These are phyloP conservation scores for Peterozyma toletana DNA, from an alignment of 805 yeast species.

Conservation along the genomic window DNA sequence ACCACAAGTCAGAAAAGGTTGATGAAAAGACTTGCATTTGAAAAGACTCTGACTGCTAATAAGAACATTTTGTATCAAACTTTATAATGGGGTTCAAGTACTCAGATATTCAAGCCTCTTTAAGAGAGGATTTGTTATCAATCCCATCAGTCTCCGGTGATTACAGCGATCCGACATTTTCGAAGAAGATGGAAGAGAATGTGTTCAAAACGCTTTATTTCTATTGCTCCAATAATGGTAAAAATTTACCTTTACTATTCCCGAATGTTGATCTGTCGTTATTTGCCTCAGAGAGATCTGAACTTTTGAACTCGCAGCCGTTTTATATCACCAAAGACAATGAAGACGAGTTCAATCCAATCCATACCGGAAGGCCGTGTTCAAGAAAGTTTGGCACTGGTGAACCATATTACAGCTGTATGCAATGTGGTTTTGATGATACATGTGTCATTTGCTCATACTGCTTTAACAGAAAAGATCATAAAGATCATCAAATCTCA, in stretches of 20 bases:
- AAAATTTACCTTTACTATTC: conserved; percentile 15
- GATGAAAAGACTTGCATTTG: no score
- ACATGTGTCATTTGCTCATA: conserved; percentile 71
- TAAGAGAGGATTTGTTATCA: no score
- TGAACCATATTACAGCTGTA: conserved; percentile 66
- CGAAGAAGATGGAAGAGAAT: neutral
- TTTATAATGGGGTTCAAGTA: no score
- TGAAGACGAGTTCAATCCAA: conserved; percentile 11
- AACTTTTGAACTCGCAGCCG: neutral
- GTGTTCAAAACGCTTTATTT: conserved; percentile 20
- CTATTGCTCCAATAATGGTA: conserved; percentile 30
- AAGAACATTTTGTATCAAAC: no score
- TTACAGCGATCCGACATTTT: conserved; percentile 1
- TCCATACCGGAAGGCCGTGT: conserved; percentile 61
- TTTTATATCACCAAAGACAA: neutral
- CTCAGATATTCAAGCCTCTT: no score
- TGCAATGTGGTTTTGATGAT: conserved; percentile 70
- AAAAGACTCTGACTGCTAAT: no score
- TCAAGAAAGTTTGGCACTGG: conserved; percentile 54
- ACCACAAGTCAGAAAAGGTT: no score
- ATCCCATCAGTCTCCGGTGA: conserved; percentile 1
- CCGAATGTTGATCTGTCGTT: neutral
- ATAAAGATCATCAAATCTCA: conserved; percentile 55
- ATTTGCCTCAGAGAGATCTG: neutral
- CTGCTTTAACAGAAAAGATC: conserved; percentile 69